These are phyloP conservation scores for Primulina huaijiensis DNA, from an alignment of 257 asterid genomes.

Conservation along the genomic window DNA sequence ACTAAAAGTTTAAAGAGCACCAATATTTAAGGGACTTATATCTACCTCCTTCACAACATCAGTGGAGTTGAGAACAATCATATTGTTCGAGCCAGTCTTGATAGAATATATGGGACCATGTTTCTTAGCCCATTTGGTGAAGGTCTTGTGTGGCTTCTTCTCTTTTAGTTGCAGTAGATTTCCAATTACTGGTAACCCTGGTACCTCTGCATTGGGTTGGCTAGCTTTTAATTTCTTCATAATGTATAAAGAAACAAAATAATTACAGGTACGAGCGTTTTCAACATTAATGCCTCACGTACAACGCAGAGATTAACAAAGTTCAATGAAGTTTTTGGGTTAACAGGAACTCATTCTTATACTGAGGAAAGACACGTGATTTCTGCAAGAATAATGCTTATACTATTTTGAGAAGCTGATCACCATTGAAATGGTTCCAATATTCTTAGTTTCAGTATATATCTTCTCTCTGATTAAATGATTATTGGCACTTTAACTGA, in stretches of 20 bases:
- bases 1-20: background rate
- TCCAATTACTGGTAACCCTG: conserved; percentile 63
- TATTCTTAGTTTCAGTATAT: too few relatives aligned
- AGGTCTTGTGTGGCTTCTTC: conserved; percentile 69
- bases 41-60: conserved; percentile 64
- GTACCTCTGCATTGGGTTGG: conserved; percentile 47
- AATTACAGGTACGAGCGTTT: background rate
- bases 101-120: conserved; percentile 69
- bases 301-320: background rate
- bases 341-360: background rate
- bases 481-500: too few relatives aligned
- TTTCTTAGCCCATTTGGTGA: conserved; percentile 56
- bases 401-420: too few relatives aligned
- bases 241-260: background rate
- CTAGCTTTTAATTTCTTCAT: conserved; percentile 10
- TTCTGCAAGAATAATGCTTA: too few relatives aligned
- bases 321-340: background rate
- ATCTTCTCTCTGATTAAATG: too few relatives aligned
- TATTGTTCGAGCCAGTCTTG: conserved; percentile 47
- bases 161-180: conserved; percentile 66
- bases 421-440: too few relatives aligned
- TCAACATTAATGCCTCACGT: too few relatives aligned
- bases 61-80: conserved; percentile 52
- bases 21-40: background rate
- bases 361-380: background rate